Conservation (phyloP, 169 alveolate genomes). For the Cryptosporidium meleagridis region DNA sequence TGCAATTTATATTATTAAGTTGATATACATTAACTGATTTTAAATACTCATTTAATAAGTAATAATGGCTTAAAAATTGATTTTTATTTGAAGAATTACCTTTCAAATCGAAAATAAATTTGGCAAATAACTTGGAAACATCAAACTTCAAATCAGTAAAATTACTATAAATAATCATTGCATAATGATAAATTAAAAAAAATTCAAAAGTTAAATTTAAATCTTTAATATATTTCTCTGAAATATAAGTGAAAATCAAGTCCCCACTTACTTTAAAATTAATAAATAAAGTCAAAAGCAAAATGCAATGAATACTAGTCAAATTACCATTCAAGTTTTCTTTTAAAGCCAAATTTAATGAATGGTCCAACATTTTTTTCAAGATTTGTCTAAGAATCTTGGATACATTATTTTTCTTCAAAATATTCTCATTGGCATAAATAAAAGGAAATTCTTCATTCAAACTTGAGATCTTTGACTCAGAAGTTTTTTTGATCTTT, state of each 20-base stretch:
- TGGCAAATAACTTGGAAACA: not conserved
- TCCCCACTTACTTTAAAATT: conserved; percentile 24
- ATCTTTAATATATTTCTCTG: not conserved
- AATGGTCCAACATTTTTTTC: not conserved
- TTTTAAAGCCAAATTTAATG: not conserved
- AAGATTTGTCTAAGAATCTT: conserved; percentile 28
- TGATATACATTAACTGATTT: not conserved
- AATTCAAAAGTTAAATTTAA: not conserved
- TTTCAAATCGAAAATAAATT: not conserved
- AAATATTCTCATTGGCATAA: not conserved
- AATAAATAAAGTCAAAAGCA: conserved; percentile 14
- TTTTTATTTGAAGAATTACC: not conserved
- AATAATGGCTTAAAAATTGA: not conserved
- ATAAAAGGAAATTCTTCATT: not conserved
- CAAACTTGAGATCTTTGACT: not conserved
- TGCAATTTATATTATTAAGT: not conserved
- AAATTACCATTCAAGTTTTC: not conserved
- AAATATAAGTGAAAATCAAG: conserved; percentile 6
- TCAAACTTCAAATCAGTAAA: not conserved
- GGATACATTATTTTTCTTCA: conserved; percentile 16
- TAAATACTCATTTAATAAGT: conserved; percentile 5
- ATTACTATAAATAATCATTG: not conserved
- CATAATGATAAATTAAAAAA: not conserved
- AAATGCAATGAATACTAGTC: not conserved
- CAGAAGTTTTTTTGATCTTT: not conserved